These are phyloP conservation scores for Bipolaris gigantea DNA, from an alignment of 2,329 filamentous ascomycete species.

Conservation along the genomic window DNA sequence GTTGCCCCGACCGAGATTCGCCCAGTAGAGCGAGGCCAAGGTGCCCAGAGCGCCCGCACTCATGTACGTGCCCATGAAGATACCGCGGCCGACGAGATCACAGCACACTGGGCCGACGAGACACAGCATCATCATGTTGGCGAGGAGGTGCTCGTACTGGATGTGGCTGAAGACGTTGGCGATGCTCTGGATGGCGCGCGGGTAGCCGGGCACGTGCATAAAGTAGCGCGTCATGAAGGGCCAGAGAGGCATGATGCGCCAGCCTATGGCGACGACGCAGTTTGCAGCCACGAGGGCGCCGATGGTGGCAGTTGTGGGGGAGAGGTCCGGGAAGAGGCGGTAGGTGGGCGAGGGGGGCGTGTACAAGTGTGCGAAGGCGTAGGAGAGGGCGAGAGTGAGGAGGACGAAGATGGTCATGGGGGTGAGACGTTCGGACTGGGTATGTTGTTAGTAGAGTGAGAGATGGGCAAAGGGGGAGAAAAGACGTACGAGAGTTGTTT, in stretches of 20 bases:
- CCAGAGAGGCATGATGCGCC: constrained; percentile 69
- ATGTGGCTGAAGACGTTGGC: constrained; percentile 72
- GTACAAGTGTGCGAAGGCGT: constrained; percentile 39
- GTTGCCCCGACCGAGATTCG: constrained; percentile 34
- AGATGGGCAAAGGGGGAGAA: background rate
- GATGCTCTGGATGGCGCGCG: constrained; percentile 63
- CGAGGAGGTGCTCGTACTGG: constrained; percentile 55
- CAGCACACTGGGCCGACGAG: constrained; percentile 60
- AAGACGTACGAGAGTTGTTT: constrained; percentile 39
- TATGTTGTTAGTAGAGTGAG: background rate
- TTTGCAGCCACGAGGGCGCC: constrained; percentile 64
- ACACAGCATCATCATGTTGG: constrained; percentile 68
- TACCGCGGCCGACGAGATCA: constrained; percentile 41
- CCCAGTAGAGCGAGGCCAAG: constrained; percentile 36
- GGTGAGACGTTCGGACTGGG: constrained; percentile 39
- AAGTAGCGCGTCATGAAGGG: constrained; percentile 65
- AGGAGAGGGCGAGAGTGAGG: constrained; percentile 28
- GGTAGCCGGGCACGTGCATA: constrained; percentile 53
- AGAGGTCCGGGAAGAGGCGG: constrained; percentile 41
- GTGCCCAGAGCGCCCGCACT: constrained; percentile 40
- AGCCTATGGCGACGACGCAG: constrained; percentile 58
- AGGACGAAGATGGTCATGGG: constrained; percentile 43
- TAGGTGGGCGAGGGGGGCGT: constrained; percentile 30
- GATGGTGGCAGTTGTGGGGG: constrained; percentile 52
- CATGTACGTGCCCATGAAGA: constrained; percentile 43